Evolutionary conservation across 257 asterid species (phyloP), one percentile per base, ranked within the genome.

Genomic region (Fraxinus americana): DNA sequence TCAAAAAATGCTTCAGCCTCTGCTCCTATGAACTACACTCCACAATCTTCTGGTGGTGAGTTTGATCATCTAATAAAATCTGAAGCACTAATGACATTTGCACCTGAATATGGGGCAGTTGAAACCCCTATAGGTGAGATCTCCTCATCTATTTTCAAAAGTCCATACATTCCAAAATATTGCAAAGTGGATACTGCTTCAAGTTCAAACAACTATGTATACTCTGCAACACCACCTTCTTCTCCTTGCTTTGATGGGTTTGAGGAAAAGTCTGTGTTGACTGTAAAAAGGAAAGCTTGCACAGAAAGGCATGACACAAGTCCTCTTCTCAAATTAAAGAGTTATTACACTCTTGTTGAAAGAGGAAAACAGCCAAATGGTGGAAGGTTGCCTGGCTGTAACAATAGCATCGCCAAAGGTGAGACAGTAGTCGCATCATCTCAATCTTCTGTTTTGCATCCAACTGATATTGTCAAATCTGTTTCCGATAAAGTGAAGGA

Each of bases 51-150:
- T 73, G 82, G 80, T 78, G 86, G 87, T 74, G 99, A 96, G 87
- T 96, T 91, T 79, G 97, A 96, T 85, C 94, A 96, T 81, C 88
- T 96, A 79, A 82, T 93, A 68, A 92, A 96, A 89, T 97, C 94
- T 71, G 99, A 96, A 86, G 99, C 98, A 23, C 80, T 92, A 80
- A 89, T 96, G 94, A 91, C 99, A 79, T 96, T 96, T 85, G 98
- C 99, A 77, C 95, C 97, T 16, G 97, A 96, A 83, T 96, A 91
- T 80, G 97, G 98, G 74, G 97, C 96, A 71, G 97, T 96, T 78
- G 92, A 96, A 86, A 85, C 97, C 86, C 83, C 92, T 75, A 82
- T 84, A 80, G 84, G 83, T 82, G 97, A 90, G 85, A 77, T 80
- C 41, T 81, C 97, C 69, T 87, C 95, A 1, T 88, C 84, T n/a